phyloP scores from a whole-genome alignment of 371 early-diverging fungal species.

The Apophysomyces variabilis region DNA sequence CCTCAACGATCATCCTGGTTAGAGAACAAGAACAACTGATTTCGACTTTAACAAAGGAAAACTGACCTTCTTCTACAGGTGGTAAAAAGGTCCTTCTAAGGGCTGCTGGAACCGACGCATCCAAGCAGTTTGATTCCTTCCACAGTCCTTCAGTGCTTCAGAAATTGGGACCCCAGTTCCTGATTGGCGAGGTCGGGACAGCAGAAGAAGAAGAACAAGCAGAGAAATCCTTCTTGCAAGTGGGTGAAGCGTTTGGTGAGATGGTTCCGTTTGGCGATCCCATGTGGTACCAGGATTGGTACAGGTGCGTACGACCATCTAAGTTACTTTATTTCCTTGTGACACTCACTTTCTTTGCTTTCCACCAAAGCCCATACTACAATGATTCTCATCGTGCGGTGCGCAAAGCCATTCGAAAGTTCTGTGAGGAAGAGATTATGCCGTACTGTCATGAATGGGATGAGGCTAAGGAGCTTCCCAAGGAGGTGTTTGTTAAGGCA shows the following conservation, averaged over 20 bases:
- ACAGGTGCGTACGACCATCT: constrained; percentile 10
- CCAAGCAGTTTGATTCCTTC: constrained; percentile 82
- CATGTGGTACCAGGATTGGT: constrained; percentile 65
- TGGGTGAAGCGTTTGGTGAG: constrained; percentile 34
- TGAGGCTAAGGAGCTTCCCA: constrained; percentile 65
- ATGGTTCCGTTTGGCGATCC: constrained; percentile 71
- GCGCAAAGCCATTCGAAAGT: constrained; percentile 54
- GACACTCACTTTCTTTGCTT: background rate
- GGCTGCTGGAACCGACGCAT: constrained; percentile 80
- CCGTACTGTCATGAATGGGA: constrained; percentile 72
- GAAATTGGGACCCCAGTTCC: constrained; percentile 48
- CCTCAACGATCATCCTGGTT: constrained; percentile 66
- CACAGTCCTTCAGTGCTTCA: constrained; percentile 62
- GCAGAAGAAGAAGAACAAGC: constrained; percentile 19
- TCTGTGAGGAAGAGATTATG: constrained; percentile 66
- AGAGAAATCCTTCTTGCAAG: constrained; percentile 16
- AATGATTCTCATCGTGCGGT: constrained; percentile 63
- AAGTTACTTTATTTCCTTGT: background rate
- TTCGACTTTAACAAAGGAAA: background rate
- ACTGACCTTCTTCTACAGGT: background rate
- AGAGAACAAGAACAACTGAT: background rate
- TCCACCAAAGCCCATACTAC: constrained; percentile 50
- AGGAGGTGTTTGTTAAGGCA: constrained; percentile 54
- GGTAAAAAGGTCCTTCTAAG: constrained; percentile 64
- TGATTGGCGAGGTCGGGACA: constrained; percentile 48